Evolutionary conservation across 116 monocot species (phyloP).

Genomic region (Posidonia oceanica): DNA sequence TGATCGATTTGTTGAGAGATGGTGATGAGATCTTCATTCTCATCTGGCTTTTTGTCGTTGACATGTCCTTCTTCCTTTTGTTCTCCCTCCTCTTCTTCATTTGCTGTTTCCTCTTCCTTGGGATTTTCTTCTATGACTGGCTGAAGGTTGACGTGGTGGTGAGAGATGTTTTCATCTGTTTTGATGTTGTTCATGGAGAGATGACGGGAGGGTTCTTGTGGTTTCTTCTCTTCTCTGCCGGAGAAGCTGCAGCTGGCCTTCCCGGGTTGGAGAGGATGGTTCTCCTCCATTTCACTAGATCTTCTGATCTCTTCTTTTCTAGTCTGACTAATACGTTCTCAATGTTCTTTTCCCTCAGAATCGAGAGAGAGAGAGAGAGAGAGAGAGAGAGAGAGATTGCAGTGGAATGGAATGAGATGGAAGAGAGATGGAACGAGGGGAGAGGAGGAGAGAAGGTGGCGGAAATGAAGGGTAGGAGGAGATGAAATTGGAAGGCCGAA

Average conservation of each 20-base stretch:
- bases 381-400: neutral
- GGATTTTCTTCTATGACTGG: neutral
- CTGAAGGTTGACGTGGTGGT: neutral
- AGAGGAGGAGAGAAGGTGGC: conserved; percentile 1
- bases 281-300: conserved; percentile 23
- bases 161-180: conserved; percentile 4
- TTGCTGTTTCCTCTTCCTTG: neutral
- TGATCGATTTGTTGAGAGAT: conserved; percentile 40
- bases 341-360: neutral
- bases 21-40: neutral
- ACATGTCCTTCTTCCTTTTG: neutral
- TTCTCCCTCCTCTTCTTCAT: neutral
- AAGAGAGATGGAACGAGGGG: neutral
- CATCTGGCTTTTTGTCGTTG: neutral
- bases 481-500: neutral
- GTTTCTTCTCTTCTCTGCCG: conserved; percentile 24
- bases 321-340: neutral
- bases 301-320: too few relatives aligned
- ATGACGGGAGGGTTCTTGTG: conserved; percentile 16
- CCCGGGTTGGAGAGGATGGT: conserved; percentile 2
- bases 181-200: conserved; percentile 25
- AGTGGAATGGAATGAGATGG: too few relatives aligned
- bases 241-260: conserved; percentile 40
- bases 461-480: conserved; percentile 1
- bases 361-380: neutral